Evolutionary conservation across 2,329 filamentous ascomycete species (phyloP).

Genomic region (Colletotrichum tofieldiae): DNA sequence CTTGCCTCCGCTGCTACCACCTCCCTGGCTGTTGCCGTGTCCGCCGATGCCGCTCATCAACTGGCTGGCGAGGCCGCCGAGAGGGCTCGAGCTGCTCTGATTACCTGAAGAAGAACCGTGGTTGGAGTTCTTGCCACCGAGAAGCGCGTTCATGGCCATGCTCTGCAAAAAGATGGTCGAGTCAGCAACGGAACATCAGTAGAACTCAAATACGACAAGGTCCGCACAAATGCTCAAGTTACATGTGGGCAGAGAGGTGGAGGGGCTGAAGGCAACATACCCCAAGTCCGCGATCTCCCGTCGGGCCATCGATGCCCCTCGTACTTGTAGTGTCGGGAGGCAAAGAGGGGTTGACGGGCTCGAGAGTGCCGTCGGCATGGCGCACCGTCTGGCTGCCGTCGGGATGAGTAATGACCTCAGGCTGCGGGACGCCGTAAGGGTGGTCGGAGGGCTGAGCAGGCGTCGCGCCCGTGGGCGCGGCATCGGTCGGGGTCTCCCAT

Average conservation of each 20-base stretch:
- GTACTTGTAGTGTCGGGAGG: slow-evolving; percentile 64
- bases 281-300: slow-evolving; percentile 75
- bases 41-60: slow-evolving; percentile 59
- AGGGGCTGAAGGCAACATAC: slow-evolving; percentile 63
- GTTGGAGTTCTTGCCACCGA: slow-evolving; percentile 63
- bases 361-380: slow-evolving; percentile 73
- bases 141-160: slow-evolving; percentile 73
- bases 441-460: slow-evolving; percentile 71
- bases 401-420: slow-evolving; percentile 73
- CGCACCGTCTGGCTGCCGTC: slow-evolving; percentile 75
- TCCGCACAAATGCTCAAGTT: background rate
- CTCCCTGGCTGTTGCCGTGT: slow-evolving; percentile 47
- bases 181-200: slow-evolving; percentile 13
- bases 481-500: slow-evolving; percentile 80
- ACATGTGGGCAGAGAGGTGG: slow-evolving; percentile 1
- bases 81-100: slow-evolving; percentile 55
- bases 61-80: slow-evolving; percentile 64
- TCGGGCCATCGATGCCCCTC: slow-evolving; percentile 66
- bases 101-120: slow-evolving; percentile 49
- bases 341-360: slow-evolving; percentile 68
- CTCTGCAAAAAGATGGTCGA: slow-evolving; percentile 56
- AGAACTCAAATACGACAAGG: slow-evolving; percentile 12
- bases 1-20: slow-evolving; percentile 54
- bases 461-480: slow-evolving; percentile 74
- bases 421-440: slow-evolving; percentile 73